Conservation (phyloP, 257 asterid species). For the Ilex asprella region DNA sequence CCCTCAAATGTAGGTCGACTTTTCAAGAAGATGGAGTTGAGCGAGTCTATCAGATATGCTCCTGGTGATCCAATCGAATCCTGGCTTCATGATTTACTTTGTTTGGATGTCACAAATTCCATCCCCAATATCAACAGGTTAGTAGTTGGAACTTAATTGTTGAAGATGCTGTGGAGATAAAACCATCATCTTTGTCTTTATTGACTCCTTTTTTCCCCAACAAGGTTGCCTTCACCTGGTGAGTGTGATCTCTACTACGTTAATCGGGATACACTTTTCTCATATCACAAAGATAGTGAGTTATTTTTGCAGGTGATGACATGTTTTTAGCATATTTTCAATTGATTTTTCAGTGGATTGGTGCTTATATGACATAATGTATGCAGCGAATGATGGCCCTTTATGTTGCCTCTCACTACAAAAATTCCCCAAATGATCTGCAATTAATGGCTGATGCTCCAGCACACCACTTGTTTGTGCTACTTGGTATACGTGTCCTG, state of each 20-base stretch:
- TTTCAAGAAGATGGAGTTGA: conserved; percentile 80
- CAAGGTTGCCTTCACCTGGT: conserved; percentile 65
- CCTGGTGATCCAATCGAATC: conserved; percentile 87
- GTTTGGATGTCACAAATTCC: conserved; percentile 70
- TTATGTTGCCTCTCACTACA: conserved; percentile 95
- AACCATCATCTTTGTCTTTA: conserved; percentile 1
- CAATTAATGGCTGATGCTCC: conserved; percentile 99
- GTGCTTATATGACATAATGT: conserved; percentile 13
- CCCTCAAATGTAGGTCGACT: conserved; percentile 56
- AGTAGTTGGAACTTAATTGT: not conserved
- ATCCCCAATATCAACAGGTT: conserved; percentile 75
- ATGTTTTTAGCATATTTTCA: not conserved
- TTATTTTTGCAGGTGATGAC: conserved; percentile 68
- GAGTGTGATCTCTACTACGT: conserved; percentile 94
- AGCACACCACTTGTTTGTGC: conserved; percentile 95
- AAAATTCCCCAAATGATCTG: conserved; percentile 88
- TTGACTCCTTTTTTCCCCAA: conserved; percentile 13
- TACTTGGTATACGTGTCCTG: conserved; percentile 55
- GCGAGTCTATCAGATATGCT: conserved; percentile 96
- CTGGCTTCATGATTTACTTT: conserved; percentile 82
- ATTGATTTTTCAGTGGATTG: not conserved
- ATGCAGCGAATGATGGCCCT: conserved; percentile 96
- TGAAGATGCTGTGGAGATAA: conserved; percentile 3
- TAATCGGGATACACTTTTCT: conserved; percentile 90
- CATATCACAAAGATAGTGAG: conserved; percentile 83